These are phyloP conservation scores for Gastrolobium bilobum DNA, from an alignment of 306 rosid genomes.

Conservation along the genomic window DNA sequence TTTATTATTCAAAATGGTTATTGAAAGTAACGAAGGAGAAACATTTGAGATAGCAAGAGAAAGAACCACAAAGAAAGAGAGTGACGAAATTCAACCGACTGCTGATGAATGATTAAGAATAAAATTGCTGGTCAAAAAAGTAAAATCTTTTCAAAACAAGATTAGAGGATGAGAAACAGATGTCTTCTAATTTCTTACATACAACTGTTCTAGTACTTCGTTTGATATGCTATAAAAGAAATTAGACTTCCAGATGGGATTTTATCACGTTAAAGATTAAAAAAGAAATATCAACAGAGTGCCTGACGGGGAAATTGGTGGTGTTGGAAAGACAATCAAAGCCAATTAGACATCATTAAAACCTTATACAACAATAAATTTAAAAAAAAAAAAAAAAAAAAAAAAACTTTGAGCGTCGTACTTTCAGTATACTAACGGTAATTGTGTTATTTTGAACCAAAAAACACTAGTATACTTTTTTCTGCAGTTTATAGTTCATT, in stretches of 20 bases:
- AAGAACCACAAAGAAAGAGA: constrained; percentile 27
- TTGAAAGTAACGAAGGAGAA: constrained; percentile 42
- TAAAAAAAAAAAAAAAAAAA: too few relatives aligned
- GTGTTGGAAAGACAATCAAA: constrained; percentile 38
- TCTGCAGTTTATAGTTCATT: constrained; percentile 1
- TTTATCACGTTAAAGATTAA: constrained; percentile 17
- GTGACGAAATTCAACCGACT: constrained; percentile 8
- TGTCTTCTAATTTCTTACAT: constrained; percentile 23
- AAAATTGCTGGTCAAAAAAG: constrained; percentile 2
- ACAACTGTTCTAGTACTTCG: constrained; percentile 12
- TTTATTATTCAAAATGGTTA: constrained; percentile 28
- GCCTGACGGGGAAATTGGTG: constrained; percentile 7
- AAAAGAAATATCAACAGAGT: constrained; percentile 28
- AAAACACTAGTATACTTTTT: neutral
- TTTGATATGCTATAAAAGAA: constrained; percentile 31
- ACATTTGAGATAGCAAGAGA: constrained; percentile 33
- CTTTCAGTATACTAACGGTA: neutral
- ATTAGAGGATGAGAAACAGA: constrained; percentile 38
- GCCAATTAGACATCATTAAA: constrained; percentile 20
- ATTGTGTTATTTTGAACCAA: neutral
- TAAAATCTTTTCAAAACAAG: constrained; percentile 26
- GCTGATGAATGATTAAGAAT: constrained; percentile 35
- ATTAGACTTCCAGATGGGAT: constrained; percentile 17
- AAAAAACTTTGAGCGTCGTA: neutral
- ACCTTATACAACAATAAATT: neutral